A percentile compares a stretch with the other conserved stretches of the same genome.
Conservation (phyloP, 1,139 yeast genomes). For the Eremothecium cymbalariae region DNA sequence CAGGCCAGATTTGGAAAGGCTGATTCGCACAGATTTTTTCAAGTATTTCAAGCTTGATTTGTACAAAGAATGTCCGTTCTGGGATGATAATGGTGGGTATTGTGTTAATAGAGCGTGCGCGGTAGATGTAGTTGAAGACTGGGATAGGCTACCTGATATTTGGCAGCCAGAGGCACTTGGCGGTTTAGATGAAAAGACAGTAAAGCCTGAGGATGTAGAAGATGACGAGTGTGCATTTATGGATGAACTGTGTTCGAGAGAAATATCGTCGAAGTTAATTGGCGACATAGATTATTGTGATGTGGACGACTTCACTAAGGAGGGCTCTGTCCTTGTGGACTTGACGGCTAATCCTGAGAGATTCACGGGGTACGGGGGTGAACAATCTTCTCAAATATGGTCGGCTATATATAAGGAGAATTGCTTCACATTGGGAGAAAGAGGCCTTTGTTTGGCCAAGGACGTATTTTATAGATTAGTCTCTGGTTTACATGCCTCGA, state of each 20-base stretch:
- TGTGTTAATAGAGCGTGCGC: conserved; percentile 95
- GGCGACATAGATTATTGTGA: conserved; percentile 43
- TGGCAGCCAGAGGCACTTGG: conserved; percentile 75
- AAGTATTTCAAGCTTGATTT: conserved; percentile 79
- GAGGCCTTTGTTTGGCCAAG: conserved; percentile 67
- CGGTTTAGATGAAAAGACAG: conserved; percentile 40
- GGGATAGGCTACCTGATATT: conserved; percentile 62
- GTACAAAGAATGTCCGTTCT: conserved; percentile 81
- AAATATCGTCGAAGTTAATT: no score
- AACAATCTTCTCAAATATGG: conserved; percentile 91
- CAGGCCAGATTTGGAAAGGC: conserved; percentile 46
- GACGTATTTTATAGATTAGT: conserved; percentile 78
- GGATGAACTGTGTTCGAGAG: conserved; percentile 28
- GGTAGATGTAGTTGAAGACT: conserved; percentile 63
- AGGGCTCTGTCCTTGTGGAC: conserved; percentile 70
- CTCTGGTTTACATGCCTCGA: conserved; percentile 93
- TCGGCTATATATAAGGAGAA: conserved; percentile 84
- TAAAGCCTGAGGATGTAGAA: conserved; percentile 19
- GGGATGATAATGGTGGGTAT: conserved; percentile 68
- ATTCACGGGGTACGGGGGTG: conserved; percentile 93
- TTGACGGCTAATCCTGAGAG: conserved; percentile 87
- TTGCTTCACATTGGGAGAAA: conserved; percentile 55
- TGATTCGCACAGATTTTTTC: conserved; percentile 70
- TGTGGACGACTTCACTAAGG: conserved; percentile 33
- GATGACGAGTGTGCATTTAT: conserved; percentile 32